Evolutionary conservation across 306 rosid genomes (phyloP).

Genomic region (Sphenostylis stenocarpa): DNA sequence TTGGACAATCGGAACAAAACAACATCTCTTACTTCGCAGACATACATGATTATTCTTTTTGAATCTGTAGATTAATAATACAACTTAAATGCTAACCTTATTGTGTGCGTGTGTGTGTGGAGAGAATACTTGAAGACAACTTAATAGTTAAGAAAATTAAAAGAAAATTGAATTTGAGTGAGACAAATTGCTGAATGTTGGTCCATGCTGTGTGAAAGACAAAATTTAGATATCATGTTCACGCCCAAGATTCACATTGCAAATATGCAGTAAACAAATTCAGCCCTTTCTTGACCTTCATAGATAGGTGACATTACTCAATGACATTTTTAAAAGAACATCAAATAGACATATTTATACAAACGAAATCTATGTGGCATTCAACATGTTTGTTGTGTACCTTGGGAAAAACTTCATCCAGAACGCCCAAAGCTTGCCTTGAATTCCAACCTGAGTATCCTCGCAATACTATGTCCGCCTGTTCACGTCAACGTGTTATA

Average conservation of each 20-base stretch:
- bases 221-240: background rate
- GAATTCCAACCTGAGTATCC: constrained; percentile 91
- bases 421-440: constrained; percentile 66
- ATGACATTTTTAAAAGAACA: background rate
- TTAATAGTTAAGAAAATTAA: background rate
- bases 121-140: background rate
- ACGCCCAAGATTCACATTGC: background rate
- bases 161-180: background rate
- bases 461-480: constrained; percentile 74
- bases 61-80: background rate
- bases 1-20: background rate
- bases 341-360: background rate
- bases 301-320: background rate
- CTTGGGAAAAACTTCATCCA: constrained; percentile 76
- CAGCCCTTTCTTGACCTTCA: background rate
- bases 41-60: background rate
- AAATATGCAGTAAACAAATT: background rate
- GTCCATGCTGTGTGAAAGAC: background rate
- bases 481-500: background rate
- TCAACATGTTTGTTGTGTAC: constrained; percentile 14
- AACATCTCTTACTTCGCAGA: background rate
- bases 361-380: background rate
- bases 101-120: too few relatives aligned
- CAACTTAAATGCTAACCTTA: background rate
- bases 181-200: background rate